Conservation (phyloP, 306 rosid species). For the Abrus precatorius region DNA sequence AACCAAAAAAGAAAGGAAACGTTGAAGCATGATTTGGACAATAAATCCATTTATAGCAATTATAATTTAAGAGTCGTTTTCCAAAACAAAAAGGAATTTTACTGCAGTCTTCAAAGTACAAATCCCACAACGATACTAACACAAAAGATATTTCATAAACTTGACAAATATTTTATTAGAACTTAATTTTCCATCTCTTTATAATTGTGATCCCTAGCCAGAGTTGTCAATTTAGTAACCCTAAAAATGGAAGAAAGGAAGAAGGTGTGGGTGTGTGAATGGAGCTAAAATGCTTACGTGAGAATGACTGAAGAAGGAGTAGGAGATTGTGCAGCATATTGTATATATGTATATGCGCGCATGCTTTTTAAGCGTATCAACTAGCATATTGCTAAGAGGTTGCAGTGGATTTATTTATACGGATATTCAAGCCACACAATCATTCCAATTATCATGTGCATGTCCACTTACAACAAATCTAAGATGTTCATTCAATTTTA, state of each 20-base stretch:
- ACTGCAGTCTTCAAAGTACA: not conserved
- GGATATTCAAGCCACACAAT: slow-evolving; percentile 60
- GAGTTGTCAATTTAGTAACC: no score
- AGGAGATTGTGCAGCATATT: not conserved
- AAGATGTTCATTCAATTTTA: slow-evolving; percentile 28
- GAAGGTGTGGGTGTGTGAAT: slow-evolving; percentile 30
- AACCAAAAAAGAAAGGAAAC: not conserved
- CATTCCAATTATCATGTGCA: slow-evolving; percentile 60
- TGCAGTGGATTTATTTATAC: slow-evolving; percentile 42
- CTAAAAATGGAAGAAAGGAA: not conserved
- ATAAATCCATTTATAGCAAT: not conserved
- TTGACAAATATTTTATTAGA: not conserved
- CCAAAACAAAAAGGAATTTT: not conserved
- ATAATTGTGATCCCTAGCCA: no score
- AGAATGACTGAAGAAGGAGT: slow-evolving; percentile 57
- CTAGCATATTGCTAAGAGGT: slow-evolving; percentile 37
- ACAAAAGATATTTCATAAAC: not conserved
- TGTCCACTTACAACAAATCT: slow-evolving; percentile 60
- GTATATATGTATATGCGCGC: slow-evolving; percentile 50
- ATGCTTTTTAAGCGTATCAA: slow-evolving; percentile 55
- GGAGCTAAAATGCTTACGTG: slow-evolving; percentile 57
- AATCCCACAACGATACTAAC: not conserved
- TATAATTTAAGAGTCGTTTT: not conserved
- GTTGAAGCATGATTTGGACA: not conserved
- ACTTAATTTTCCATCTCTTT: no score